Evolutionary conservation across 2,329 filamentous ascomycete genomes (phyloP).

Genomic region (Aspergillus tamarii): DNA sequence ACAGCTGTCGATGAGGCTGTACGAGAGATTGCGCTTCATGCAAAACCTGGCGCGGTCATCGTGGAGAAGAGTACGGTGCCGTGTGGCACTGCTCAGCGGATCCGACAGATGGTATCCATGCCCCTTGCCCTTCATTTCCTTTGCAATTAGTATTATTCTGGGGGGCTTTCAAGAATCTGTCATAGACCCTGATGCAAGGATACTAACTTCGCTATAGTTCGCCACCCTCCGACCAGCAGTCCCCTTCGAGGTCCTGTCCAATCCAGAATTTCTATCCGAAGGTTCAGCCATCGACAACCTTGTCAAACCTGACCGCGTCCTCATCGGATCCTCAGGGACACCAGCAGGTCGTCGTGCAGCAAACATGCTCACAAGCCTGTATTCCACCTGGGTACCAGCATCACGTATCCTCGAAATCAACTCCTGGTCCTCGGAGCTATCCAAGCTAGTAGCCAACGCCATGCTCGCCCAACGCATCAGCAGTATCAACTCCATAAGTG

Average conservation of each 20-base stretch:
- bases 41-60: conserved; percentile 69
- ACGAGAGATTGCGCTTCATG: conserved; percentile 67
- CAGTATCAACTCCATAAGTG: conserved; percentile 80
- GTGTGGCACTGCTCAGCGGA: conserved; percentile 71
- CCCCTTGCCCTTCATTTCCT: neutral
- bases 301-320: conserved; percentile 70
- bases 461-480: conserved; percentile 80
- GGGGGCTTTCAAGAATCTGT: neutral
- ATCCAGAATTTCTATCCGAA: conserved; percentile 80
- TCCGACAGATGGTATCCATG: conserved; percentile 65
- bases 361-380: conserved; percentile 65
- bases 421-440: conserved; percentile 75
- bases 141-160: too few species aligned
- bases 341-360: conserved; percentile 65
- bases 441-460: conserved; percentile 78
- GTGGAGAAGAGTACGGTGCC: conserved; percentile 84
- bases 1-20: conserved; percentile 72
- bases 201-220: conserved; percentile 18
- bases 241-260: conserved; percentile 76
- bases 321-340: conserved; percentile 72
- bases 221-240: conserved; percentile 58
- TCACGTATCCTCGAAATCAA: conserved; percentile 72
- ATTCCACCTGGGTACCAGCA: conserved; percentile 70
- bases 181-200: neutral
- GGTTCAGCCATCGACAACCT: conserved; percentile 75